Conservation (phyloP, 306 rosid genomes). For the Dryas alaskensis region DNA sequence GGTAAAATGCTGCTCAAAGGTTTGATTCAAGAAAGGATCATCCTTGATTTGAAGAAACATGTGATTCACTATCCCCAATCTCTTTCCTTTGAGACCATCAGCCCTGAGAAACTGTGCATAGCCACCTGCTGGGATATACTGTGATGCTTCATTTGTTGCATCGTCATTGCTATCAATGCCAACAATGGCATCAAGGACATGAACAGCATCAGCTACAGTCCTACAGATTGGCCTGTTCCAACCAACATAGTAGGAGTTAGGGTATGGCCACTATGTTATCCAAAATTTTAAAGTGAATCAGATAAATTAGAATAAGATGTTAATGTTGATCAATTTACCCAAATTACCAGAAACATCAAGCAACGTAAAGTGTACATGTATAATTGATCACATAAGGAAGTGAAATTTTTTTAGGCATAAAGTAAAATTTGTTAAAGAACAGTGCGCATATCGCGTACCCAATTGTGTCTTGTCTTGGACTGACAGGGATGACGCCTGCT, state of each 20-base stretch:
- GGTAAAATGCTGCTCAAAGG: conserved; percentile 36
- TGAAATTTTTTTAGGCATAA: neutral
- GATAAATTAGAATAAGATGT: neutral
- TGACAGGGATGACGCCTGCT: conserved; percentile 61
- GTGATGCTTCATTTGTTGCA: conserved; percentile 43
- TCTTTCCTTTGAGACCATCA: conserved; percentile 59
- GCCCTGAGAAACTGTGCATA: conserved; percentile 50
- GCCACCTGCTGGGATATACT: conserved; percentile 51
- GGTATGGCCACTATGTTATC: neutral
- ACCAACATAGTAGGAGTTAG: neutral
- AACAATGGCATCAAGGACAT: conserved; percentile 48
- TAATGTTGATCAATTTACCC: neutral
- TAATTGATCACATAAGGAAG: neutral
- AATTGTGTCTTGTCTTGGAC: conserved; percentile 58
- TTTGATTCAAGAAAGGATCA: conserved; percentile 20
- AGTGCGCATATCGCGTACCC: conserved; percentile 39
- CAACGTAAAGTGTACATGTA: neutral
- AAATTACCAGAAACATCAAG: neutral
- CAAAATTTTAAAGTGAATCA: neutral
- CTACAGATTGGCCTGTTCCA: conserved; percentile 56
- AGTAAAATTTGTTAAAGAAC: neutral
- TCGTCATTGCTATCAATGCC: conserved; percentile 43
- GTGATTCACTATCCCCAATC: conserved; percentile 44
- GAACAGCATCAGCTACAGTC: conserved; percentile 63
- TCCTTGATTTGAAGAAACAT: conserved; percentile 30